Conservation (phyloP, 106 monocot species). For the Allium cepa region DNA sequence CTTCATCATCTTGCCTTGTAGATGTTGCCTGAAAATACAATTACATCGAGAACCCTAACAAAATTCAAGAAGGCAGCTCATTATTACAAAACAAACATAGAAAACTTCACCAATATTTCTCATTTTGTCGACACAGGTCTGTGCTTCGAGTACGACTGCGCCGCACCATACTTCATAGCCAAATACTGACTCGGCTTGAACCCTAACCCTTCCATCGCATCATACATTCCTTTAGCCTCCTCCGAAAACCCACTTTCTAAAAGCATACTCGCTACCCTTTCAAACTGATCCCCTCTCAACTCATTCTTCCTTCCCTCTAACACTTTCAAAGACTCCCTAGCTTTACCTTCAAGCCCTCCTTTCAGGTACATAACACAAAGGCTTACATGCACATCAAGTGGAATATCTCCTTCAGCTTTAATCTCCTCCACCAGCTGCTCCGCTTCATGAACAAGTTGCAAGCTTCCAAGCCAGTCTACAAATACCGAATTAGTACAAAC, state of each 20-base stretch:
- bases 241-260: slow-evolving; percentile 35
- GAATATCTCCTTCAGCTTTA: slow-evolving; percentile 36
- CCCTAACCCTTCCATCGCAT: slow-evolving; percentile 44
- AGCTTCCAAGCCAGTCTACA: slow-evolving; percentile 71
- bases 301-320: slow-evolving; percentile 47
- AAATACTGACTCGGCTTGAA: slow-evolving; percentile 33
- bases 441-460: slow-evolving; percentile 78
- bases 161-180: slow-evolving; percentile 25
- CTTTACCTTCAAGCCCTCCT: slow-evolving; percentile 34
- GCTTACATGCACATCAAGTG: slow-evolving; percentile 56
- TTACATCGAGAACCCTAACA: too few species aligned
- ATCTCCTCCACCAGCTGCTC: slow-evolving; percentile 50
- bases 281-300: slow-evolving; percentile 52
- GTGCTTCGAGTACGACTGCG: slow-evolving; percentile 21
- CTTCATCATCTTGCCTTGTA: too few species aligned
- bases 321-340: slow-evolving; percentile 34
- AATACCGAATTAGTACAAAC: slow-evolving; percentile 43
- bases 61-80: too few species aligned
- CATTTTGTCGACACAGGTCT: slow-evolving; percentile 7
- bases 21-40: too few species aligned
- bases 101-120: background rate
- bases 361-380: slow-evolving; percentile 73
- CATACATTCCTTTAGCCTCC: slow-evolving; percentile 52
- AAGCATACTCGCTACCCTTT: slow-evolving; percentile 57
- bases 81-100: too few species aligned